These are phyloP conservation scores for Aspergillus uvarum DNA, from an alignment of 2,329 filamentous ascomycete species.

Conservation along the genomic window DNA sequence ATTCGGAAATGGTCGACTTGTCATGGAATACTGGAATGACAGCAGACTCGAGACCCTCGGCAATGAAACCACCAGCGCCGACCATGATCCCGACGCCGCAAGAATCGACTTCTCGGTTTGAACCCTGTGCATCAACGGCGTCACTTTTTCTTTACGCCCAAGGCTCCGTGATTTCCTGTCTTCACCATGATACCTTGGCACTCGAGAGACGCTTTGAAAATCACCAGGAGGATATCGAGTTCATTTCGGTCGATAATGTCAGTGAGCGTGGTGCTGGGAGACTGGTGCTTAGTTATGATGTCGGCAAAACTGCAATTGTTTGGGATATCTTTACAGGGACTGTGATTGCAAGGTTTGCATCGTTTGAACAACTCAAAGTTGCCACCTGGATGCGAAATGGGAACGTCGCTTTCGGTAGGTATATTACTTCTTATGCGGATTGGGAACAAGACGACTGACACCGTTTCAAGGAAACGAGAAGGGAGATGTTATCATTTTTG, in stretches of 20 bases:
- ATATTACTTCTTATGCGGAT: background rate
- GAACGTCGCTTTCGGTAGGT: slow-evolving; percentile 90
- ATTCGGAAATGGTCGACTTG: slow-evolving; percentile 56
- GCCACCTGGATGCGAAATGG: slow-evolving; percentile 97
- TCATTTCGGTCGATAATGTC: slow-evolving; percentile 86
- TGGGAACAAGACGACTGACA: slow-evolving; percentile 11
- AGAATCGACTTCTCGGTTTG: slow-evolving; percentile 57
- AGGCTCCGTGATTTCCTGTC: slow-evolving; percentile 76
- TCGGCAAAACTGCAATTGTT: slow-evolving; percentile 85
- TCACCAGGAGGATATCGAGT: slow-evolving; percentile 77
- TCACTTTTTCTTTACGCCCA: slow-evolving; percentile 88
- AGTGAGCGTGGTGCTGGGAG: slow-evolving; percentile 83
- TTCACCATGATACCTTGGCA: slow-evolving; percentile 88
- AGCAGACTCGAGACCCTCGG: slow-evolving; percentile 58
- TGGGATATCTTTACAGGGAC: slow-evolving; percentile 94
- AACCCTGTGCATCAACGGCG: slow-evolving; percentile 86
- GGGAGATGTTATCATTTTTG: slow-evolving; percentile 91
- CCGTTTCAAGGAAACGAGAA: slow-evolving; percentile 72
- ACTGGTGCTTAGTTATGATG: slow-evolving; percentile 89
- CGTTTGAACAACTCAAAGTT: slow-evolving; percentile 80
- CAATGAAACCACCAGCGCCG: slow-evolving; percentile 49
- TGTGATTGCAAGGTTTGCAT: slow-evolving; percentile 87
- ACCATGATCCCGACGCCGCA: slow-evolving; percentile 26
- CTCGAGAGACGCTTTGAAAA: slow-evolving; percentile 83
- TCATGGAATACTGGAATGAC: slow-evolving; percentile 61